Percentiles rank a stretch among this genome's conserved stretches.
These are phyloP conservation scores for Eutypa lata DNA, from an alignment of 2,329 filamentous ascomycete genomes.

Conservation along the genomic window DNA sequence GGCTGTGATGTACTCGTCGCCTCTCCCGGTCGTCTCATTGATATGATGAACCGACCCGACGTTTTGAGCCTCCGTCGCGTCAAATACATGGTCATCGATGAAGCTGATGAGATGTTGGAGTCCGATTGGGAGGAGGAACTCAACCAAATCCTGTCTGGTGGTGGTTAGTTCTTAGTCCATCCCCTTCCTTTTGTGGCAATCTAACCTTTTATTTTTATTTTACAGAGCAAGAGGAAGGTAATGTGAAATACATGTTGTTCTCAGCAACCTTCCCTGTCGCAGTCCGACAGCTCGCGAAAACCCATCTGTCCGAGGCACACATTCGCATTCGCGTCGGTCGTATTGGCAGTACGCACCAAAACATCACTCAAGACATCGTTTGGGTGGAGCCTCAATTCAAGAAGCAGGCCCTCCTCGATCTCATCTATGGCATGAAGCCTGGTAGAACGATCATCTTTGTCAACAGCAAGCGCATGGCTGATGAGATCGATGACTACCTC, in stretches of 20 bases:
- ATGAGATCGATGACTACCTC: conserved; percentile 82
- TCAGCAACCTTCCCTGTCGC: conserved; percentile 89
- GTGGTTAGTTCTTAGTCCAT: conserved; percentile 64
- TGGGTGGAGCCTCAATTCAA: conserved; percentile 66
- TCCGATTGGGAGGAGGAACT: conserved; percentile 76
- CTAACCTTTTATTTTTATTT: conserved; percentile 25
- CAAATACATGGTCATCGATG: conserved; percentile 81
- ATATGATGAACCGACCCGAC: conserved; percentile 73
- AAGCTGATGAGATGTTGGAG: conserved; percentile 89
- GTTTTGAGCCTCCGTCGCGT: conserved; percentile 72
- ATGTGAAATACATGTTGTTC: conserved; percentile 75
- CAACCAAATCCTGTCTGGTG: conserved; percentile 71
- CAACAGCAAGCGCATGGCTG: conserved; percentile 74
- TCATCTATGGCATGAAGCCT: conserved; percentile 68
- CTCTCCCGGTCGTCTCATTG: conserved; percentile 80
- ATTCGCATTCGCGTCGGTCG: conserved; percentile 84
- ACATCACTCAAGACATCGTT: conserved; percentile 77
- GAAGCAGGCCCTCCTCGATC: conserved; percentile 65
- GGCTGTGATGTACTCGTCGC: conserved; percentile 89
- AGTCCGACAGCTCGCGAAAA: conserved; percentile 71
- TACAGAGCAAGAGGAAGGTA: conserved; percentile 70
- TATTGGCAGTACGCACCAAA: conserved; percentile 75
- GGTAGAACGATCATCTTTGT: conserved; percentile 86
- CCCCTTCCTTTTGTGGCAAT: neutral
- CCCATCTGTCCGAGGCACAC: conserved; percentile 71